Base-by-base conservation (phyloP, 2,329 filamentous ascomycete genomes). In the Calycina herbarum region DNA sequence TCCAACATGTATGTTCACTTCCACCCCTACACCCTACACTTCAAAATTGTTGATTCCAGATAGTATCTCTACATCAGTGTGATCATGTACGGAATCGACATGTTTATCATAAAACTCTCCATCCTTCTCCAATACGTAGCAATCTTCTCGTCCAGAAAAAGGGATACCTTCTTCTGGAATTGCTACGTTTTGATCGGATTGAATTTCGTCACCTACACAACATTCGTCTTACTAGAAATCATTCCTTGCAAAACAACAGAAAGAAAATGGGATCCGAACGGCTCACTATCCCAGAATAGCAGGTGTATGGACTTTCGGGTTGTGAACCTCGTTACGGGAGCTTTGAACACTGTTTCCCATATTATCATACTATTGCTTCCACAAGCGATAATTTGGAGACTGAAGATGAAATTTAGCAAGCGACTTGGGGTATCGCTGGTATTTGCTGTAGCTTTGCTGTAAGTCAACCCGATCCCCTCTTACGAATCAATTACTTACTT, bases 71-170 rank as follows among this genome's bases (percentile, higher is more conserved):
- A 61, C 17, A 61, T 61, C 2, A 45, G 17, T 29, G 27, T 29
- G 13, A 61, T 56, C 15, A 33, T 56, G 2, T 61, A 61, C 10
- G 42, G 59, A 33, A 35, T 33, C 15, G 33, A 33, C 7, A 33
- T 33, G 27, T 61, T 56, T 27, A 51, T 35, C 5, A 61, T 61
- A 11, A 61, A 61, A 29, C 13, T 35, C 27, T 61, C 59, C 10
- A 61, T 61, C n/a, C 45, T 61, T 17, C 27, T 61, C 7, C 59
- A 61, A 29, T 61, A 61, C 59, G 31, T 54, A 11, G 1, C n/a
- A 2, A 13, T 61, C 1, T 61, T 61, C 15, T 61, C 59, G 2
- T 27, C 59, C 2, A 15, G 1, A 2, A 24, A 35, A 38, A 61
- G 13, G 27, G 27, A 27, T 10, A 4, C 31, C 29, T 61, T 61